Base-by-base conservation (phyloP, 768 basidiomycete genomes). In the Neoboletus subvelutipes region DNA sequence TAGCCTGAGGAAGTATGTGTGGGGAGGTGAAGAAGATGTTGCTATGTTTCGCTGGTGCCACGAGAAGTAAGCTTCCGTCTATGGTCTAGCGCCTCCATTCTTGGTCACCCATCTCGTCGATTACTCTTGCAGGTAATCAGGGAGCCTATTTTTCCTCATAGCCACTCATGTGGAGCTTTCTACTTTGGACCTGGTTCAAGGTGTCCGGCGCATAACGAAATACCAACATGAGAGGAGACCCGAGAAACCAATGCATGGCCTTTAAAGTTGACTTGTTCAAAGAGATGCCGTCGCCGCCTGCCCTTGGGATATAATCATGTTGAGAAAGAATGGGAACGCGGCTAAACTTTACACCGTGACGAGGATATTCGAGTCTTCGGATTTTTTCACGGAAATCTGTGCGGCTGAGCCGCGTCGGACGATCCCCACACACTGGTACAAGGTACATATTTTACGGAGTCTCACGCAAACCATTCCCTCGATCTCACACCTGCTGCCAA, bases 31-130 rank as follows among this genome's bases (percentile, higher is more conserved):
- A 8, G 50, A 47, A 31, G 43, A 34, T 26, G 46, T 40, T 39
- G 47, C 17, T 31, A 55, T 40, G 36, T n/a, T 41, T 45, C 24
- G 46, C 37, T 15, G 11, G 52, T 26, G 55, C 40, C 36, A 45
- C 18, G 51, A 42, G 42, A 51, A 42, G 59, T 51, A 48, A 42
- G 20, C 41, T 43, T 46, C 48, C 49, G 26, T 43, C 61, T 39
- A 31, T 17, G 36, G 48, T 40, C 47, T 29, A 31, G 42, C 26
- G 24, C 28, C 34, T 41, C 59, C 20, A 43, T 54, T 47, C 22
- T 34, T 52, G 31, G 46, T 50, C 31, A 52, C 42, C 40, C 7
- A 34, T 60, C 22, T 45, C 28, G 39, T 42, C 43, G 40, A 43
- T 55, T 57, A 26, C 47, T 39, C 37, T 50, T 52, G 48, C 46